phyloP scores from a whole-genome alignment of 306 rosid species.

The Vachellia pachyceras region DNA sequence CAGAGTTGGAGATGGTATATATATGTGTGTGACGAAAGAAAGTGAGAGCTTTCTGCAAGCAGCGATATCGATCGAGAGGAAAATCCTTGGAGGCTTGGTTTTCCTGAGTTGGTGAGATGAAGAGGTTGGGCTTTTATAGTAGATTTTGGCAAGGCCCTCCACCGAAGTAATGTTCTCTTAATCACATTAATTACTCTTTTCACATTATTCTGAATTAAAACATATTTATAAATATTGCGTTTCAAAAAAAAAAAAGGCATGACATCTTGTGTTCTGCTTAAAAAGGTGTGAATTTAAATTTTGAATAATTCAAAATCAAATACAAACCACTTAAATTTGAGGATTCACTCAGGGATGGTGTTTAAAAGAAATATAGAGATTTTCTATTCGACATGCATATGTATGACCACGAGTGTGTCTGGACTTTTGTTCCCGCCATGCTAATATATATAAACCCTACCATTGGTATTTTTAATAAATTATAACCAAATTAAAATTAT shows the following conservation, averaged over 20 bases:
- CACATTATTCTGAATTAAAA: not conserved
- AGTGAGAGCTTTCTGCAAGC: not conserved
- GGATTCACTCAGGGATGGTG: not conserved
- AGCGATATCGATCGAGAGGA: not conserved
- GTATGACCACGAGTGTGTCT: too few species aligned
- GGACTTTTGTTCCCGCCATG: too few species aligned
- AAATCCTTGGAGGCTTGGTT: not conserved
- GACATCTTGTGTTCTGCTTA: not conserved
- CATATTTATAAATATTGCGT: not conserved
- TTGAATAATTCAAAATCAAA: not conserved
- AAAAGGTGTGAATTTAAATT: not conserved
- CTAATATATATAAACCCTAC: too few species aligned
- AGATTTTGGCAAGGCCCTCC: not conserved
- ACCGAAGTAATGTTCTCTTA: not conserved
- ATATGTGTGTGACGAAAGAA: not conserved
- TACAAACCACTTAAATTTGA: not conserved
- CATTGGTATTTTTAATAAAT: too few species aligned
- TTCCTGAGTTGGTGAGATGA: slow-evolving; percentile 5
- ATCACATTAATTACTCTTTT: not conserved
- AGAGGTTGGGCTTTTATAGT: not conserved
- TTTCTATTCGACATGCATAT: too few species aligned
- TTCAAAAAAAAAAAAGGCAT: not conserved
- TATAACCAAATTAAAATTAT: too few species aligned
- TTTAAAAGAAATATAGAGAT: too few species aligned
- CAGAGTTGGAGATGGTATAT: not conserved